Conservation (phyloP, 176 grass and related monocot genomes). For the Triticum timopheevii region DNA sequence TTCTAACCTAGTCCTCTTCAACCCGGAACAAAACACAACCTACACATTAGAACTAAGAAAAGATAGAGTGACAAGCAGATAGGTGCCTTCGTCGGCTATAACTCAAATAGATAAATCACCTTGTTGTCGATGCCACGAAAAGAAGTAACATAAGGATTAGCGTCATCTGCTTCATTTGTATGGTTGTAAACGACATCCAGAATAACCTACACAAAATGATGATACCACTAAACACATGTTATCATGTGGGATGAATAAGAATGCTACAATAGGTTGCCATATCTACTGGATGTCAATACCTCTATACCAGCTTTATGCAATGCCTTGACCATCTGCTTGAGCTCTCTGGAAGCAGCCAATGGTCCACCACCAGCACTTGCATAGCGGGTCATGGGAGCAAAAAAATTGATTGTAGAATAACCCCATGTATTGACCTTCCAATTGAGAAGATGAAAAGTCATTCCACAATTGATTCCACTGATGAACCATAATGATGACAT, state of each 20-base stretch:
- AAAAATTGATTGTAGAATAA: constrained; percentile 98
- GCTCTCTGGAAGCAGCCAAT: constrained; percentile 72
- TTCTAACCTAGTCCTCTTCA: neutral
- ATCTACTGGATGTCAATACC: constrained; percentile 36
- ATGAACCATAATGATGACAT: neutral
- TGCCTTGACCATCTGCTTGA: constrained; percentile 96
- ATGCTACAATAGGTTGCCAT: neutral
- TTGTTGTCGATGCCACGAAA: constrained; percentile 99
- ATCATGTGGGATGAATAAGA: neutral
- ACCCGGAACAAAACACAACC: neutral
- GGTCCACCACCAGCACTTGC: constrained; percentile 95
- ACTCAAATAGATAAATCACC: constrained; percentile 41
- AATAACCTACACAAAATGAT: constrained; percentile 69
- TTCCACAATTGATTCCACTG: neutral
- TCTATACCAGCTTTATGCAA: constrained; percentile 97
- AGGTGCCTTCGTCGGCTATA: neutral
- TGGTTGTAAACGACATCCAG: constrained; percentile 98
- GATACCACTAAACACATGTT: constrained; percentile 9
- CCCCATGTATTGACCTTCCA: constrained; percentile 97
- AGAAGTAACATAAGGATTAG: constrained; percentile 78
- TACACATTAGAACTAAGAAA: neutral
- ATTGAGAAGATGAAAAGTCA: constrained; percentile 36
- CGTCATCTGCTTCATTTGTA: constrained; percentile 94
- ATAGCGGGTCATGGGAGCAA: constrained; percentile 99
- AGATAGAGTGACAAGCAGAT: neutral